Evolutionary conservation across 768 basidiomycete species (phyloP), one percentile per base, ranked within the genome.

Genomic region (Coprinellus micaceus): DNA sequence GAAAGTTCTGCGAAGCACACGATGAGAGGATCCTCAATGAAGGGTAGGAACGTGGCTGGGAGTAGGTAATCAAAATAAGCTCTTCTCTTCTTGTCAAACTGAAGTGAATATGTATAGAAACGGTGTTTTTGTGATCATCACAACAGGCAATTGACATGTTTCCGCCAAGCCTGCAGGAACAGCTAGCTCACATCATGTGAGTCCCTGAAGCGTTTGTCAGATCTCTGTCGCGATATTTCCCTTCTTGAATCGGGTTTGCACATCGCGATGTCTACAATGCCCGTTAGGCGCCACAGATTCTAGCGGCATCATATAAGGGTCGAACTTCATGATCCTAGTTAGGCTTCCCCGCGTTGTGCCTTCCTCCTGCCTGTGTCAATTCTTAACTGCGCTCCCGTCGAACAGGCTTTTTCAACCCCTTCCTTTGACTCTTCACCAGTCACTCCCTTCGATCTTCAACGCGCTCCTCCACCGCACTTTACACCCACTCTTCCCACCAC

Each of bases 281-380:
- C 49, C 49, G 30, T 51, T 50, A 37, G 33, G 49, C 49, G 49
- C 49, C 49, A 51, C 49, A 21, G 33, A 37, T 37, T 51, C 26
- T 47, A 28, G 48, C 21, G 25, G 13, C 30, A 51, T 51, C 49
- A 51, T 51, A 51, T 51, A 51, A 51, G 49, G 47, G 30, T 29
- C 49, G 26, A 51, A 36, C 49, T n/a, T 10, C 29, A 51, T n/a
- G 40, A 43, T 51, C 49, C 49, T 30, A 33, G 19, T 51, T 51
- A 21, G 49, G 30, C 13, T 50, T 51, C 49, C 49, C 49, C 49
- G 30, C 49, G 30, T n/a, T 24, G 10, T 22, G 33, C 49, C 49
- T 51, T 51, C 30, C 29, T 6, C 21, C 47, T 30, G 6, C 17
- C 24, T 48, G 6, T 26, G 22, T 33, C 33, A 33, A 30, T 12